phyloP scores from a whole-genome alignment of 2,329 filamentous ascomycete species.

The Fusarium phyllophilum region DNA sequence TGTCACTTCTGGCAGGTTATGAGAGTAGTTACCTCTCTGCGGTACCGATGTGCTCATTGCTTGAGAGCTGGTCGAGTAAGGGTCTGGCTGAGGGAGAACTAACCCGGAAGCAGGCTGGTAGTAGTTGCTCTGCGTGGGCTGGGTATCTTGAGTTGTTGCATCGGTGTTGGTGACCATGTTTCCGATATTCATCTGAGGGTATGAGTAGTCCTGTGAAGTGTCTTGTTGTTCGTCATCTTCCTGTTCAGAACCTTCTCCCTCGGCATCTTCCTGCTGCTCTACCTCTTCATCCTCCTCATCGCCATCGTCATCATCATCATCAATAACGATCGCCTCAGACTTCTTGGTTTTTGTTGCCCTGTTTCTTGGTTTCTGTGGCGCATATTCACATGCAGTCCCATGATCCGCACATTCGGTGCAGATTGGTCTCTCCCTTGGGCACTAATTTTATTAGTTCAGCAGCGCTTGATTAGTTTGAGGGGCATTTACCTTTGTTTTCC shows the following conservation, averaged over 20 bases:
- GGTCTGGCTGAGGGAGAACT: constrained; percentile 40
- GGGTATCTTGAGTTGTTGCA: constrained; percentile 31
- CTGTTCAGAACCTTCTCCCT: constrained; percentile 25
- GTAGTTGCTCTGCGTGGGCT: constrained; percentile 37
- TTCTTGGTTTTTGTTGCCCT: constrained; percentile 32
- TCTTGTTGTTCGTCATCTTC: constrained; percentile 22
- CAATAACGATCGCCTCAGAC: constrained; percentile 19
- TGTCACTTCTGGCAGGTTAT: constrained; percentile 18
- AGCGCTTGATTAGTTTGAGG: neutral
- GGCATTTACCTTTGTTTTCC: constrained; percentile 52
- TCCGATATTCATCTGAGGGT: constrained; percentile 45
- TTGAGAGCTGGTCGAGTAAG: constrained; percentile 28
- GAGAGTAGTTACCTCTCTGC: constrained; percentile 24
- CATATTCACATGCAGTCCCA: constrained; percentile 53
- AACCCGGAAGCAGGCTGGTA: constrained; percentile 45
- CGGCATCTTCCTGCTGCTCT: constrained; percentile 18
- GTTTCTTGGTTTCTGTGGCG: constrained; percentile 46
- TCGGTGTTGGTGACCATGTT: constrained; percentile 43
- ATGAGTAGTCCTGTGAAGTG: constrained; percentile 37
- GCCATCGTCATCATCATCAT: constrained; percentile 1
- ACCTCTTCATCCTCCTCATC: constrained; percentile 26
- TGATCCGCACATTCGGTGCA: constrained; percentile 52
- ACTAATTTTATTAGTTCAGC: constrained; percentile 45
- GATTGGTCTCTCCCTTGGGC: constrained; percentile 52
- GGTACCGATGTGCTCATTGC: constrained; percentile 24